Percentiles rank a stretch among this genome's conserved stretches.
Conservation (phyloP, 306 rosid genomes). For the Dryas octopetala region DNA sequence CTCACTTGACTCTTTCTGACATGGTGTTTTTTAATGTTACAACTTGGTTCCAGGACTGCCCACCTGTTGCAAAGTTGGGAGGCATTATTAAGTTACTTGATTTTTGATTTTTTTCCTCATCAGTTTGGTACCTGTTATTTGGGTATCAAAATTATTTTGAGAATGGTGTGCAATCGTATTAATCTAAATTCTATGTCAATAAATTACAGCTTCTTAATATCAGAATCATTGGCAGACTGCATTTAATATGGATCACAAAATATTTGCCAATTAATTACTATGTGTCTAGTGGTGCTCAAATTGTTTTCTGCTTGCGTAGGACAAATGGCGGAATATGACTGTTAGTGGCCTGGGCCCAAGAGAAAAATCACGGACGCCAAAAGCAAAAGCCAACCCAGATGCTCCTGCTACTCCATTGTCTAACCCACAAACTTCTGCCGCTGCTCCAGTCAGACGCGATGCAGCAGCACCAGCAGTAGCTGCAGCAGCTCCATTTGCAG, state of each 20-base stretch:
- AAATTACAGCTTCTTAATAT: background rate
- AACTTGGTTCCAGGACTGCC: background rate
- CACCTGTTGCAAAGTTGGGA: background rate
- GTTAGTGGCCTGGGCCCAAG: slow-evolving; percentile 36
- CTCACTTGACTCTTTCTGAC: background rate
- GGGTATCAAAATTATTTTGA: background rate
- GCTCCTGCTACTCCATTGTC: slow-evolving; percentile 16
- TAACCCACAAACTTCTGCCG: slow-evolving; percentile 8
- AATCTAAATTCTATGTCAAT: background rate
- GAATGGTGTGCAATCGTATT: background rate
- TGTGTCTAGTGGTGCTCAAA: background rate
- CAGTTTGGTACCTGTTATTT: background rate
- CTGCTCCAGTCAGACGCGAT: slow-evolving; percentile 20
- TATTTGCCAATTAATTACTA: background rate
- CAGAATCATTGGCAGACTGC: background rate
- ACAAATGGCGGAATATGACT: slow-evolving; percentile 49
- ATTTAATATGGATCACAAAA: background rate
- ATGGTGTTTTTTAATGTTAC: background rate
- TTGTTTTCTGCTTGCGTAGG: slow-evolving; percentile 27
- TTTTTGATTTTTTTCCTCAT: background rate
- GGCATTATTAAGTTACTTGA: background rate
- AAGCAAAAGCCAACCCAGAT: slow-evolving; percentile 30
- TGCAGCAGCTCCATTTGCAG: slow-evolving; percentile 18
- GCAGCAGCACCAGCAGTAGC: slow-evolving; percentile 3
- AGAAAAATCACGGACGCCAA: slow-evolving; percentile 32